Base-by-base conservation (phyloP, 768 basidiomycete genomes). In the Phylloporus sp. region DNA sequence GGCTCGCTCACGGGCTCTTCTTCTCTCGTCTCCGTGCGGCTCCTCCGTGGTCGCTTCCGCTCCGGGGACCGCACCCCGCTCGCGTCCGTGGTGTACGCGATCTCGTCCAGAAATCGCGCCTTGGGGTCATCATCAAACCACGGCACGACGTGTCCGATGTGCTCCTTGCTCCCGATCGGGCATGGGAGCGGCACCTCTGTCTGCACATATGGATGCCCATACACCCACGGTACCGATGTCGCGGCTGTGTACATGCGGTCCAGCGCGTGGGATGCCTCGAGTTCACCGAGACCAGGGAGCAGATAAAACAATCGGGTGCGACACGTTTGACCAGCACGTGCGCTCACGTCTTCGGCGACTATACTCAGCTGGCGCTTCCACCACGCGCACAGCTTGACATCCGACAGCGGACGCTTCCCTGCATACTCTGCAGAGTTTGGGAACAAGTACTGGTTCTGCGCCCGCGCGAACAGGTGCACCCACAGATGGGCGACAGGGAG, bases 91-190 rank as follows among this genome's bases (percentile, higher is more conserved):
- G 80, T 88, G 56, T 80, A 84, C 36, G 86, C 90, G 47, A 97
- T 82, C 70, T 97, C 94, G 67, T 91, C 88, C 66, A 99, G 70
- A 67, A 97, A 97, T 16, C 97, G 81, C 50, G 89, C 83, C 69
- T 98, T 97, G 7, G 97, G 95, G 68, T 97, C 94, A 62, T 99
- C 97, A n/a, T 93, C 89, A 64, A 98, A 92, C 49, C 81, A 86
- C 2, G 97, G 97, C 20, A 99, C 86, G 46, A 80, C 80, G 49
- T 83, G 78, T 1, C 88, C 91, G 27, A 95, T 72, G 67, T 57
- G 58, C 47, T 45, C 44, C 40, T 15, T 6, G 22, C 57, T 58
- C 44, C 13, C 75, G 73, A 60, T 74, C 80, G 34, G 74, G 63
- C 80, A 64, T 60, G 75, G 61, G 46, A 77, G 73, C 64, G 78